Evolutionary conservation across 257 asterid genomes (phyloP), one percentile per base, ranked within the genome.

Genomic region (Paulownia fortunei): DNA sequence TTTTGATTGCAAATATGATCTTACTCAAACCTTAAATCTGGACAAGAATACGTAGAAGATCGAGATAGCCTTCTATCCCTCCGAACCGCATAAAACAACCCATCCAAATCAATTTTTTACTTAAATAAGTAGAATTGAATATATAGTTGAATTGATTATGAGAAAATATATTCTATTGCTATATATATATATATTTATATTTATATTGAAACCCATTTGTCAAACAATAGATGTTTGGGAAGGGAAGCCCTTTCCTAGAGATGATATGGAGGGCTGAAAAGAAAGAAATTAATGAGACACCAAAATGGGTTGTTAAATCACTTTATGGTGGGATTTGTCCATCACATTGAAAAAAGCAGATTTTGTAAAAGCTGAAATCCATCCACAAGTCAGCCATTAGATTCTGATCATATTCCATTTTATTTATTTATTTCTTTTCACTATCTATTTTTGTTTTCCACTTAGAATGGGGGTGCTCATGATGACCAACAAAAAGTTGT

Each of bases 271-370:
- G 11, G 52, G 13, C 39, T 0, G 39, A 55, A 63, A 77, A 8
- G 34, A 47, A 56, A 5, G 77, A 65, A 73, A 67, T 79, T 41
- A 69, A 82, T 71, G 82, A 75, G 82, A 51, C 61, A 42, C 78
- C 72, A 71, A 71, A 77, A 56, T 69, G 81, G 74, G 80, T 75
- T 16, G 85, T 78, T 81, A 74, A 81, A 78, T 78, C 75, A 73
- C 85, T 84, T 81, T 81, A 81, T 84, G 74, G 73, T 62, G 74
- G 69, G 83, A 80, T 67, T 77, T 80, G 85, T 84, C 87, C 49
- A 81, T 81, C 85, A 75, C 76, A 76, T 42, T 58, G 39, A 66
- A n/a, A 67, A 81, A 72, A 71, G 58, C 62, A 73, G 44, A 66
- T 36, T 47, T 61, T 76, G 52, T 5, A 79, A 82, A 79, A 72